Percentiles rank a stretch among this genome's conserved stretches.
Conservation (phyloP, 257 asterid species). For the Ligustrum vulgare region DNA sequence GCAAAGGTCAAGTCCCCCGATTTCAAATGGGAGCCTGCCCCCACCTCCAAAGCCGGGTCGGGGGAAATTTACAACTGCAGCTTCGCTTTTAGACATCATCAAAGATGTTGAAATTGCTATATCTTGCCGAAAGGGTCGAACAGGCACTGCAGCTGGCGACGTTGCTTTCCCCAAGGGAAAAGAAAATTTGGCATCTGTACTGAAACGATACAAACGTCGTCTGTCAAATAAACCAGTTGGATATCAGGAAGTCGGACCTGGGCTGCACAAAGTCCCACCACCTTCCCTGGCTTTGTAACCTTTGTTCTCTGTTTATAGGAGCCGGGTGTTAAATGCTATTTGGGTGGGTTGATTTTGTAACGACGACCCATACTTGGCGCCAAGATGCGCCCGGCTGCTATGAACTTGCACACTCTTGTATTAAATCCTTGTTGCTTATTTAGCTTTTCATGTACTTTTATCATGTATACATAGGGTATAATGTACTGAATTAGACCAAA, state of each 20-base stretch:
- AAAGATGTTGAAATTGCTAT: constrained; percentile 83
- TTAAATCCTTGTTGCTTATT: constrained; percentile 18
- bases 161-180: constrained; percentile 98
- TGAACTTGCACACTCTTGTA: constrained; percentile 16
- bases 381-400: constrained; percentile 22
- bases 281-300: constrained; percentile 39
- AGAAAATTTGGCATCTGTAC: constrained; percentile 83
- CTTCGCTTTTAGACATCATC: constrained; percentile 63
- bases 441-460: constrained; percentile 16
- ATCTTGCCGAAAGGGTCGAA: constrained; percentile 88
- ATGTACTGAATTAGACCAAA: constrained; percentile 21
- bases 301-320: constrained; percentile 26
- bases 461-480: constrained; percentile 41
- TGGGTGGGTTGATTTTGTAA: constrained; percentile 21
- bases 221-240: constrained; percentile 61
- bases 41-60: constrained; percentile 52
- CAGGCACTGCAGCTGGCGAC: constrained; percentile 99
- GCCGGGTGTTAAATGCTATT: constrained; percentile 18
- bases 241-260: constrained; percentile 40
- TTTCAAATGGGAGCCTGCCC: constrained; percentile 52
- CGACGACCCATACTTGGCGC: background rate
- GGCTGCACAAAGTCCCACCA: constrained; percentile 32
- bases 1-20: constrained; percentile 52
- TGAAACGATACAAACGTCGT: constrained; percentile 89
- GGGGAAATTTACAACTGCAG: constrained; percentile 81